Evolutionary conservation across 768 basidiomycete species (phyloP), one percentile per base, ranked within the genome.

Genomic region (Saitozyma sp.): DNA sequence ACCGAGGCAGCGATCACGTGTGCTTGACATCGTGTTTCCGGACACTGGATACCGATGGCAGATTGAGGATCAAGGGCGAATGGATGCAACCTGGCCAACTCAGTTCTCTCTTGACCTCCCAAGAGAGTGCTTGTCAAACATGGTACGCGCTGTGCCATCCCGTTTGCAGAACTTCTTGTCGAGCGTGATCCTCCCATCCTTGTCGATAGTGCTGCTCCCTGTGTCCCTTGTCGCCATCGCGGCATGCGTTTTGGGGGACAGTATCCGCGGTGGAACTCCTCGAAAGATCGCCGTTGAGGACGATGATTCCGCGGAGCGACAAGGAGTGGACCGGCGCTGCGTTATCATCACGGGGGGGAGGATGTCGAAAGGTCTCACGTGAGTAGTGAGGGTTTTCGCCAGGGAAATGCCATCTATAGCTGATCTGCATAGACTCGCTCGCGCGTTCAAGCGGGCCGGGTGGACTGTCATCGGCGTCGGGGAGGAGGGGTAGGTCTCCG

Each of bases 391-490:
- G 20, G 17, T 19, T 49, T 9, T 38, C 14, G 41, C 39, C 17
- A 46, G 19, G 17, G 46, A 8, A 13, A 40, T 40, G 38, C 53
- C 46, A 17, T 19, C 4, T 9, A 19, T 50, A 49, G 39, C 5
- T 19, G 52, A 38, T 29, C 9, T 49, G 2, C 7, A 37, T 45
- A 74, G 73, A 3, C 60, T 77, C 9, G 73, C 71, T 13, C 60
- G 76, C 43, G 76, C 76, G 3, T 75, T 77, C 65, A 75, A 71
- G 51, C 54, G 71, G 37, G 76, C 76, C 16, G 76, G 76, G 37
- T 77, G 76, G 71, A 71, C 65, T 45, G 75, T 78, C 6, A 71
- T 76, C 29, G 73, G 75, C 3, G 74, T 76, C 8, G 77, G 76
- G 43, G 77, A 78, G 59, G 60, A 66, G 56, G 73, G 72, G 76